These are phyloP conservation scores for Trichoderma aggressivum DNA, from an alignment of 2,329 filamentous ascomycete species.

Conservation along the genomic window DNA sequence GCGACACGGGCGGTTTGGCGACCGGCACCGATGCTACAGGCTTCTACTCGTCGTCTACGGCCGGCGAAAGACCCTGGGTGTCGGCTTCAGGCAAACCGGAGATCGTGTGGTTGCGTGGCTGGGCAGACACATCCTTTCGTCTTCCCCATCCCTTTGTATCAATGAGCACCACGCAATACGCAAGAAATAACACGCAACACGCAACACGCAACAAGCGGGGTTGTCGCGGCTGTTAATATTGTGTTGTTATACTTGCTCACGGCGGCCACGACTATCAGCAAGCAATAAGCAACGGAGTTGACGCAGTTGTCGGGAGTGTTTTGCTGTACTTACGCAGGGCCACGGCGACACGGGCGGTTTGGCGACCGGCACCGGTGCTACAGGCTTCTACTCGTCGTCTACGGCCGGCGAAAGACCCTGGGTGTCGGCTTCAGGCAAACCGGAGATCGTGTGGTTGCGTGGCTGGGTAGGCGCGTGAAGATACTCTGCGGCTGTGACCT, in stretches of 20 bases:
- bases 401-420: neutral
- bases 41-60: too few relatives aligned
- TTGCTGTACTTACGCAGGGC: neutral
- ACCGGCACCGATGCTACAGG: neutral
- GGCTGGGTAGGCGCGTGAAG: neutral
- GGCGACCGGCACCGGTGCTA: neutral
- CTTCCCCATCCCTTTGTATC: too few relatives aligned
- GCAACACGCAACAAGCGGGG: too few relatives aligned
- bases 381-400: neutral
- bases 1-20: neutral
- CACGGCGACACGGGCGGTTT: neutral
- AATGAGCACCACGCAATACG: too few relatives aligned
- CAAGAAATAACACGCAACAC: too few relatives aligned
- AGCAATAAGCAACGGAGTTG: neutral
- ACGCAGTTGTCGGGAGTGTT: neutral
- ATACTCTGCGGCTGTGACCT: neutral
- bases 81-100: conserved; percentile 4
- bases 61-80: neutral
- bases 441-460: neutral
- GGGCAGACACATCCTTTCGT: too few relatives aligned
- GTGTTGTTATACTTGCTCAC: too few relatives aligned
- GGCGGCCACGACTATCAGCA: too few relatives aligned
- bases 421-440: conserved; percentile 7
- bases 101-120: neutral
- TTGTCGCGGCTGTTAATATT: too few relatives aligned